phyloP scores from a whole-genome alignment of 2,329 filamentous ascomycete genomes.

The Teratosphaeria epicoccoides region DNA sequence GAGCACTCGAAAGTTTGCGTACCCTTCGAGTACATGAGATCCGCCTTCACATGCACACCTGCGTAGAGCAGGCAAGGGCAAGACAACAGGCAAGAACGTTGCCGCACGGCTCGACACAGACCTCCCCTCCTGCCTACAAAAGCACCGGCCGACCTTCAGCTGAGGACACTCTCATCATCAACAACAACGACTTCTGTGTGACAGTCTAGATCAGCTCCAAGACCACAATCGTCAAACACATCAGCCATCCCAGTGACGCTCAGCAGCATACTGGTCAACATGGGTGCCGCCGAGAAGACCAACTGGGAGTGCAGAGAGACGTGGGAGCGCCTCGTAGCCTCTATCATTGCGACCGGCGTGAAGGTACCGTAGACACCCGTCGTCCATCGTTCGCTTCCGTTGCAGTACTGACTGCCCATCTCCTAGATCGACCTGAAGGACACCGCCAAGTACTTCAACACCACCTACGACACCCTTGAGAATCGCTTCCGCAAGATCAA shows the following conservation, averaged over 20 bases:
- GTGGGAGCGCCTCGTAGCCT: constrained; percentile 31
- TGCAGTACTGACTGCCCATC: not conserved
- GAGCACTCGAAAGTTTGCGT: not conserved
- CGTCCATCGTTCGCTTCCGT: not conserved
- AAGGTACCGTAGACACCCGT: constrained; percentile 18
- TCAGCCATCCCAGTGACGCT: constrained; percentile 2
- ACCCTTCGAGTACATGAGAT: not conserved
- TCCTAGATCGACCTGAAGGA: constrained; percentile 34
- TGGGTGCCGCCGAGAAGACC: constrained; percentile 12
- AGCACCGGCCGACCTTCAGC: not conserved
- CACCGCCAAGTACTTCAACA: constrained; percentile 36
- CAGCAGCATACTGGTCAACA: not conserved
- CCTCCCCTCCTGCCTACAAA: not conserved
- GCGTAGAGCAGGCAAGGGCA: constrained; percentile 1
- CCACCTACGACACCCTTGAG: constrained; percentile 40
- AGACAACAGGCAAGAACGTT: constrained; percentile 1
- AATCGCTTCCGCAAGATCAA: constrained; percentile 37
- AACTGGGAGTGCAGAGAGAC: constrained; percentile 28
- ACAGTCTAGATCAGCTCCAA: too few species aligned
- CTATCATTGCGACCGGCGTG: constrained; percentile 28
- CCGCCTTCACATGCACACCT: not conserved
- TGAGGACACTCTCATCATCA: not conserved
- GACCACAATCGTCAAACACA: not conserved
- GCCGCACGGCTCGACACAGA: not conserved
- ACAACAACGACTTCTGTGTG: not conserved